Conservation (phyloP, 495 filamentous ascomycete species). For the Podospora comata region DNA sequence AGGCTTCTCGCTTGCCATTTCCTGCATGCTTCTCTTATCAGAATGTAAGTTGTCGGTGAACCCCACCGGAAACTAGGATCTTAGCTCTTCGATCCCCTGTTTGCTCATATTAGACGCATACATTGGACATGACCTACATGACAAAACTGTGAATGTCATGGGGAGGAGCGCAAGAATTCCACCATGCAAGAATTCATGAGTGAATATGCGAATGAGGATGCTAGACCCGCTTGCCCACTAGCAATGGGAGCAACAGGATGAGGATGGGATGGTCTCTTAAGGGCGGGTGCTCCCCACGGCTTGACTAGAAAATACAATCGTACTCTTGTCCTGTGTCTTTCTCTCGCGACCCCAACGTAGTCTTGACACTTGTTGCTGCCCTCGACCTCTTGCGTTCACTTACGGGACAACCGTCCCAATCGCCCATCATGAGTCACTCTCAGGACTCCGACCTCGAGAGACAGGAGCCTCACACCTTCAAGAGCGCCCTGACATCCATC, state of each 20-base stretch:
- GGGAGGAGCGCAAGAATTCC: neutral
- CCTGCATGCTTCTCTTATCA: neutral
- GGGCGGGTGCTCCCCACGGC: neutral
- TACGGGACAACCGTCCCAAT: neutral
- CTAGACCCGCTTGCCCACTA: neutral
- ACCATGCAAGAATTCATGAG: neutral
- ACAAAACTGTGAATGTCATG: neutral
- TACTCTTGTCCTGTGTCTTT: neutral
- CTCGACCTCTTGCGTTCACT: neutral
- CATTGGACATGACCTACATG: neutral
- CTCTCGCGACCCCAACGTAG: neutral
- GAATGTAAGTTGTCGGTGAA: constrained; percentile 1
- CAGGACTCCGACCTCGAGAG: constrained; percentile 17
- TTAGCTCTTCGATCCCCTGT: constrained; percentile 1
- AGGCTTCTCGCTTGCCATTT: neutral
- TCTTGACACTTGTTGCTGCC: neutral
- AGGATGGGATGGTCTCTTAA: neutral
- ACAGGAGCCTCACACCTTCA: constrained; percentile 6
- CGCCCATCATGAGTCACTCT: neutral
- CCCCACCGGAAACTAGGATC: neutral
- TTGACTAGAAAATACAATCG: neutral
- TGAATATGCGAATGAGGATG: neutral
- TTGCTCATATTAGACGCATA: neutral
- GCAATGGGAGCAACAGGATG: neutral
- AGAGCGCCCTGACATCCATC: constrained; percentile 16